Evolutionary conservation across 371 early-diverging fungal species (phyloP), one percentile per base, ranked within the genome.

Genomic region (Dinochytrium kinnereticum): DNA sequence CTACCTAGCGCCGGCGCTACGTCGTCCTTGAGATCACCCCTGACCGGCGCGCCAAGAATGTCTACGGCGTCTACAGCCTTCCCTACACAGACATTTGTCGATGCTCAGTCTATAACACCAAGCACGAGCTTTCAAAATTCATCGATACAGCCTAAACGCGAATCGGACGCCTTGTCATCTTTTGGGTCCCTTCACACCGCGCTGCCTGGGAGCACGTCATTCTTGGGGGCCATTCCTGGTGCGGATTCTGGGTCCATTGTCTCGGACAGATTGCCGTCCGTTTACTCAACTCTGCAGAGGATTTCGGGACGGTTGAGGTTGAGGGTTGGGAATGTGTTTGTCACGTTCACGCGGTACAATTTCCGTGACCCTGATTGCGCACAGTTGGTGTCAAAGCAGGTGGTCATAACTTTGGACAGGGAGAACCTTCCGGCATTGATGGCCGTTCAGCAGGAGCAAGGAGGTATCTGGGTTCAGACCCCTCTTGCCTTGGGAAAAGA

Each of bases 341-440:
- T 90, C 40, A 79, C 88, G 1, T 81, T 92, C 21, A 89, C 87
- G 73, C 89, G 91, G 1, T 88, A 87, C 61, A 89, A 90, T 65
- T 92, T 93, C 74, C 85, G 90, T 66, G 92, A 93, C 71, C 78
- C 86, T 0, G 93, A 92, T 72, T 92, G 90, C 76, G 91, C 90
- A 0, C 88, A 90, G 69, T 44, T 86, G 0, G 65, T 67, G 3
- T 76, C 78, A 15, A 81, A 84, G 51, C 66, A 40, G 17, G 38
- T 82, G 21, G 31, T 66, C 7, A 37, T 87, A 2, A 64, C 73
- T 26, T 59, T 86, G 40, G 72, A 77, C 51, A 31, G 61, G 17
- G 61, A 61, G 37, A 61, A 34, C 36, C 36, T 37, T n/a, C 28
- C 34, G 51, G 59, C 24, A 51, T 39, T 28, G 55, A 40, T 15